Percentiles rank a stretch among this genome's conserved stretches.
These are phyloP conservation scores for Rosa hybrid DNA, from an alignment of 331 rosid genomes.

Conservation along the genomic window DNA sequence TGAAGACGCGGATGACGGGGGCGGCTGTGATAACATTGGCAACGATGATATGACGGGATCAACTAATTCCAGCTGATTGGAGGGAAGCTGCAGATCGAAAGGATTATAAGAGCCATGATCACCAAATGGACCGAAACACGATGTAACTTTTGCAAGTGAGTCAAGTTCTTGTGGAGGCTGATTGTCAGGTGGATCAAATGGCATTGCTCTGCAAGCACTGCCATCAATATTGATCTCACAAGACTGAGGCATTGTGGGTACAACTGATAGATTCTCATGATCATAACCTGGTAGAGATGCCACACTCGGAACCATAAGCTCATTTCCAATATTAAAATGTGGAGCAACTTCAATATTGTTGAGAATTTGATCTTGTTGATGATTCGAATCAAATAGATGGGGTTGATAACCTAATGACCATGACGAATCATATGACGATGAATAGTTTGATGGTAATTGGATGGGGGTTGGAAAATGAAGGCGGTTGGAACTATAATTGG, in stretches of 20 bases:
- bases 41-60: conserved; percentile 49
- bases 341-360: conserved; percentile 25
- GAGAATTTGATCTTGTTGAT: conserved; percentile 38
- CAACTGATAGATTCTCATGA: conserved; percentile 22
- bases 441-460: conserved; percentile 29
- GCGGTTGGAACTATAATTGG: conserved; percentile 16
- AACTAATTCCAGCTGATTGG: conserved; percentile 55
- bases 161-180: conserved; percentile 39
- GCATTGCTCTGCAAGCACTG: conserved; percentile 33
- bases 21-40: conserved; percentile 35
- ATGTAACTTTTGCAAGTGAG: conserved; percentile 14
- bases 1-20: conserved; percentile 27
- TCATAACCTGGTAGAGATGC: conserved; percentile 11
- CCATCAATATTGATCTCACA: conserved; percentile 38
- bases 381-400: conserved; percentile 34
- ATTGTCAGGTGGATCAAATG: conserved; percentile 23
- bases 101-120: not conserved
- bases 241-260: conserved; percentile 41
- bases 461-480: conserved; percentile 38
- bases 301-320: conserved; percentile 10
- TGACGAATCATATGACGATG: conserved; percentile 40
- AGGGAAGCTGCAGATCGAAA: conserved; percentile 8
- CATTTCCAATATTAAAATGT: not conserved
- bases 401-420: conserved; percentile 36
- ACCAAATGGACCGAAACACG: conserved; percentile 11